Conservation (phyloP, 768 basidiomycete species). For the Boletus pseudopeckii region DNA sequence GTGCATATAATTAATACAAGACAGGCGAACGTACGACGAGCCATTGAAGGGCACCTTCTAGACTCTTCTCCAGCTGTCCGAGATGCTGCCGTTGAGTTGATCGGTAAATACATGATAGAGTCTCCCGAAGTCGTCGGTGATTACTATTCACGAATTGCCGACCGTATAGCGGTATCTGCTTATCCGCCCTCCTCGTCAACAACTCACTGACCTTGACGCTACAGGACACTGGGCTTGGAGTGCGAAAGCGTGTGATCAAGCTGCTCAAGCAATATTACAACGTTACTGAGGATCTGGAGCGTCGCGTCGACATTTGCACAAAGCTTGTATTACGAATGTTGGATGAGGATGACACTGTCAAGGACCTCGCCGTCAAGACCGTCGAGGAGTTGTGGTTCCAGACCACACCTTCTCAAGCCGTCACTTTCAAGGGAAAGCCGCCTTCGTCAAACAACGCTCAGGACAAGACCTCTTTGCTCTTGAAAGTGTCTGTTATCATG, state of each 20-base stretch:
- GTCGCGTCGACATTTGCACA: slow-evolving; percentile 76
- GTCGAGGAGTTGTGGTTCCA: slow-evolving; percentile 92
- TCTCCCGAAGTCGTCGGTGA: slow-evolving; percentile 83
- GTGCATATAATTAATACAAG: slow-evolving; percentile 2
- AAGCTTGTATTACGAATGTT: slow-evolving; percentile 79
- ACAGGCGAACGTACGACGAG: slow-evolving; percentile 74
- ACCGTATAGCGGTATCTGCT: slow-evolving; percentile 78
- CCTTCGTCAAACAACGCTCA: slow-evolving; percentile 31
- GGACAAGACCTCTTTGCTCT: slow-evolving; percentile 54
- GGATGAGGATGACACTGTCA: slow-evolving; percentile 94
- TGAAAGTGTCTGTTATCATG: slow-evolving; percentile 81
- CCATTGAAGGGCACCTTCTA: slow-evolving; percentile 85
- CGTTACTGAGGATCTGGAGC: slow-evolving; percentile 54
- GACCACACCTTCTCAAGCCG: slow-evolving; percentile 27
- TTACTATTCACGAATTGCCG: slow-evolving; percentile 85
- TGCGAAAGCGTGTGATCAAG: slow-evolving; percentile 95
- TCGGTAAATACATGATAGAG: slow-evolving; percentile 96
- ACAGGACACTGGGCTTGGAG: slow-evolving; percentile 91
- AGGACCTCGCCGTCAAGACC: slow-evolving; percentile 87
- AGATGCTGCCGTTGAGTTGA: slow-evolving; percentile 93
- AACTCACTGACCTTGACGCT: background rate
- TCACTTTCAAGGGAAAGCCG: slow-evolving; percentile 38
- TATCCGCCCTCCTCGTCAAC: background rate
- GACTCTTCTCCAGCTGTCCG: slow-evolving; percentile 94
- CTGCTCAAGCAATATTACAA: slow-evolving; percentile 80